Base-by-base conservation (phyloP, 164 flowering plant genomes). In the Vitis vinifera region DNA sequence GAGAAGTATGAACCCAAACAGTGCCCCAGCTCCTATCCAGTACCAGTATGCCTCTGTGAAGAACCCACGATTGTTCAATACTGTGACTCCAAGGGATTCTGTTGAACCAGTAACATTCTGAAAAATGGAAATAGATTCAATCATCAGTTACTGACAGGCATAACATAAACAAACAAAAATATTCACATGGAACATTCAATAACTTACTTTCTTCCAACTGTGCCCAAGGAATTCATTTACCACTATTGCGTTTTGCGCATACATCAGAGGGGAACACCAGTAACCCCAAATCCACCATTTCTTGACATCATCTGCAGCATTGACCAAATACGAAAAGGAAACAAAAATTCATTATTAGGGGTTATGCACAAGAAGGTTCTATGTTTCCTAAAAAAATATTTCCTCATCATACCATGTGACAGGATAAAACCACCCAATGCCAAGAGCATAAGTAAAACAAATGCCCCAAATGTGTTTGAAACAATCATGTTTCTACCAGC, bases 231-330 rank as follows among this genome's bases (percentile, higher is more conserved):
- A 76, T 68, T 84, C 87, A 72, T 84, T 81, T 11, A 66, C 80
- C 50, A 63, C 67, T 17, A 84, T 71, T 13, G 81, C 83, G 55
- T 84, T 81, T 64, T 81, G 83, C 1, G 67, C 81, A 66, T 84
- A 84, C 85, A 81, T 81, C 71, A 84, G 13, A 11, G 87, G 85
- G 14, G 84, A 81, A 29, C 63, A 10, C 85, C 85, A 84, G 52
- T 84, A 84, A 11, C 83, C 87, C 87, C 87, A 84, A 56, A 66
- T 73, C 87, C 87, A 84, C 87, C 87, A 84, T n/a, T 29, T 73
- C 64, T 77, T 79, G 31, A 84, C 69, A 62, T 77, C 67, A 3
- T 77, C 87, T 84, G 76, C 23, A 8, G 44, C 44, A 37, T 37
- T 37, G 44, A 37, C 44, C 44, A 37, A 37, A 37, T 37, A 37